Conservation (phyloP, 1,139 yeast genomes). For the Pichia sp. region DNA sequence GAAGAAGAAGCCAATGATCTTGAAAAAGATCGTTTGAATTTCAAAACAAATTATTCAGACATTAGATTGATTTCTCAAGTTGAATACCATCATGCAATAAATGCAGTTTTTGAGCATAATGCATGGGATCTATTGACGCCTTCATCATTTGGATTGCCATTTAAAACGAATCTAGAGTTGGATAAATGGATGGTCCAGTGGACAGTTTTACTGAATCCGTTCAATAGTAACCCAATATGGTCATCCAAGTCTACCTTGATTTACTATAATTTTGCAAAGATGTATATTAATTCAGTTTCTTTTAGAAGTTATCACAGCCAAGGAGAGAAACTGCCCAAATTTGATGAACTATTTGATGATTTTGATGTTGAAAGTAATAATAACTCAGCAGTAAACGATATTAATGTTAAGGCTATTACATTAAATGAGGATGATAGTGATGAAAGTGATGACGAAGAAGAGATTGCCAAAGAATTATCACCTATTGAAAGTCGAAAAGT, state of each 20-base stretch:
- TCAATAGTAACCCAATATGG: slow-evolving; percentile 54
- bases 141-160: slow-evolving; percentile 56
- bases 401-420: slow-evolving; percentile 1
- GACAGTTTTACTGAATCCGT: slow-evolving; percentile 62
- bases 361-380: slow-evolving; percentile 19
- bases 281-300: slow-evolving; percentile 58
- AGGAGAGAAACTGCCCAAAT: slow-evolving; percentile 32
- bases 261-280: slow-evolving; percentile 66
- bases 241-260: slow-evolving; percentile 62
- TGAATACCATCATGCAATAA: slow-evolving; percentile 61
- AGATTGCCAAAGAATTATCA: slow-evolving; percentile 26
- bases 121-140: slow-evolving; percentile 61
- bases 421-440: slow-evolving; percentile 11
- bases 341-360: slow-evolving; percentile 24
- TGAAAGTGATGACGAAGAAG: slow-evolving; percentile 11
- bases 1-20: neutral
- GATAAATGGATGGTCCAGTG: slow-evolving; percentile 80
- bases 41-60: slow-evolving; percentile 32
- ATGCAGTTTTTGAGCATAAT: slow-evolving; percentile 49
- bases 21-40: neutral
- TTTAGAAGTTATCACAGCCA: slow-evolving; percentile 38
- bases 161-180: slow-evolving; percentile 55
- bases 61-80: slow-evolving; percentile 63
- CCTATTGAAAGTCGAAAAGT: slow-evolving; percentile 30
- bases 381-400: slow-evolving; percentile 2